phyloP scores from a whole-genome alignment of 1,284 basidiomycete genomes.

The Neonothopanus nambi region DNA sequence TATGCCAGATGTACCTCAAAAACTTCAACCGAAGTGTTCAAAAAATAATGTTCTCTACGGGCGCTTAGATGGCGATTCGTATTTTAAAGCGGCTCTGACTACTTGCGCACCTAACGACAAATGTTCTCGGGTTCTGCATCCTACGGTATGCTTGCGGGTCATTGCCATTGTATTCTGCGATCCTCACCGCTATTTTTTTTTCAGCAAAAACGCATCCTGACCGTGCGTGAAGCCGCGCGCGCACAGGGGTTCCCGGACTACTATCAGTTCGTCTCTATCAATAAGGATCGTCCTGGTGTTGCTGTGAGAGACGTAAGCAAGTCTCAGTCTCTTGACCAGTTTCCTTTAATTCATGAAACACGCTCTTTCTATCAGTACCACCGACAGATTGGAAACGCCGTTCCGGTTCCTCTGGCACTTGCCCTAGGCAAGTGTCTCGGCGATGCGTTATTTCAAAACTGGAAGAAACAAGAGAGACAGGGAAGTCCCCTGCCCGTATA shows the following conservation, averaged over 20 bases:
- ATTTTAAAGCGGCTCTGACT: constrained; percentile 65
- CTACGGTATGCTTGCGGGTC: constrained; percentile 42
- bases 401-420: constrained; percentile 63
- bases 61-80: constrained; percentile 46
- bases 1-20: constrained; percentile 21
- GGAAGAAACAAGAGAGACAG: constrained; percentile 41
- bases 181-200: background rate
- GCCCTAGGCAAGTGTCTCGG: constrained; percentile 63
- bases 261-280: constrained; percentile 56
- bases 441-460: constrained; percentile 44
- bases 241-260: constrained; percentile 73
- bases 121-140: constrained; percentile 56
- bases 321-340: constrained; percentile 11
- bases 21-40: constrained; percentile 22
- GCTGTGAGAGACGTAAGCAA: constrained; percentile 47
- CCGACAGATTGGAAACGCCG: constrained; percentile 73
- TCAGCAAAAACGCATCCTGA: constrained; percentile 67
- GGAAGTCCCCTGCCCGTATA: constrained; percentile 37
- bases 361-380: constrained; percentile 47
- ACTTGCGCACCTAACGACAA: constrained; percentile 48
- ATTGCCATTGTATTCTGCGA: background rate
- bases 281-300: constrained; percentile 33
- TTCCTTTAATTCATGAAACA: background rate
- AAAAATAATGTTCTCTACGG: constrained; percentile 47
- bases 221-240: constrained; percentile 63